Conservation (phyloP, 2,329 filamentous ascomycete genomes). For the Mycogone perniciosa region DNA sequence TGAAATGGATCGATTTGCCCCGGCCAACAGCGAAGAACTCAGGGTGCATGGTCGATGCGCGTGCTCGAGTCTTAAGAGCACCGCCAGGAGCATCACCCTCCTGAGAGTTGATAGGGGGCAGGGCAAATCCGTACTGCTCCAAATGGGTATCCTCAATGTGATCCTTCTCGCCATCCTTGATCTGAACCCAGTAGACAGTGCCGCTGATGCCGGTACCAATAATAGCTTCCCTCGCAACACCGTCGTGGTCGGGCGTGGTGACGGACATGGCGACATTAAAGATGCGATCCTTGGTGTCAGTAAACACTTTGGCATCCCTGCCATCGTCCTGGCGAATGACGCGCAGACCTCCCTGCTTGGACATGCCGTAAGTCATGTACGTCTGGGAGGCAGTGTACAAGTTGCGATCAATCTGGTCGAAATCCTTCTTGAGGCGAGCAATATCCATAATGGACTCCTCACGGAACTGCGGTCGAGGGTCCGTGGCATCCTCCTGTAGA, state of each 20-base stretch:
- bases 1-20: constrained; percentile 91
- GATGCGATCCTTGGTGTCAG: constrained; percentile 83
- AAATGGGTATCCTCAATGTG: constrained; percentile 71
- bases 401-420: constrained; percentile 93
- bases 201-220: constrained; percentile 92
- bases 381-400: constrained; percentile 82
- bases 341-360: constrained; percentile 85
- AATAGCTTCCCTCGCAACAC: constrained; percentile 67
- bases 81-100: constrained; percentile 90
- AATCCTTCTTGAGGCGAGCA: constrained; percentile 91
- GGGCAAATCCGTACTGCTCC: constrained; percentile 79
- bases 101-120: constrained; percentile 77
- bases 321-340: constrained; percentile 94
- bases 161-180: constrained; percentile 71
- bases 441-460: constrained; percentile 85
- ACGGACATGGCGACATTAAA: constrained; percentile 87
- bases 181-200: constrained; percentile 90
- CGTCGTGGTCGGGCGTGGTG: constrained; percentile 49
- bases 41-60: constrained; percentile 79
- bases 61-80: constrained; percentile 90
- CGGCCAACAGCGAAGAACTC: constrained; percentile 94
- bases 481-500: constrained; percentile 53
- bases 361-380: constrained; percentile 91
- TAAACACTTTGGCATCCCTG: constrained; percentile 85
- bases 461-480: constrained; percentile 59